Percentiles rank a stretch among this genome's conserved stretches.
Conservation (phyloP, 768 basidiomycete species). For the Boletus barrowsii region DNA sequence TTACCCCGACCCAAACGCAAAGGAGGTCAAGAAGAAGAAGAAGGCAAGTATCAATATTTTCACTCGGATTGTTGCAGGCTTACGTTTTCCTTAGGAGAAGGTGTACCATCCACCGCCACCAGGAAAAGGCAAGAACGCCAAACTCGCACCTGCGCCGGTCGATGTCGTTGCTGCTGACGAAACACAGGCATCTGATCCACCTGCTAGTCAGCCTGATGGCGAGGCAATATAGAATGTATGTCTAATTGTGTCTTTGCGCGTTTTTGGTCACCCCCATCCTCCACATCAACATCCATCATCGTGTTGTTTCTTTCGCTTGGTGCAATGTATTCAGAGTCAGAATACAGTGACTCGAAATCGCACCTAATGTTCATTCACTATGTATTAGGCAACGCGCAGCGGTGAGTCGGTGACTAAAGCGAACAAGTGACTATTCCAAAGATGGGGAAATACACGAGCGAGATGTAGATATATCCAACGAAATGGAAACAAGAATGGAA, state of each 20-base stretch:
- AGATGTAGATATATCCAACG: too few relatives aligned
- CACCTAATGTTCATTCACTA: not conserved
- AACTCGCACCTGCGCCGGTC: constrained; percentile 1
- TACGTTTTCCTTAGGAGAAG: constrained; percentile 50
- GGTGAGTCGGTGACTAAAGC: too few relatives aligned
- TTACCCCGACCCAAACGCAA: constrained; percentile 76
- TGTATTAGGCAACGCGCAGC: too few relatives aligned
- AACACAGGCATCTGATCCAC: not conserved
- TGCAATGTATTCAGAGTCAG: constrained; percentile 11
- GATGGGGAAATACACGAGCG: too few relatives aligned
- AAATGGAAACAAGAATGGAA: too few relatives aligned
- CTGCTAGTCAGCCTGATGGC: constrained; percentile 3
- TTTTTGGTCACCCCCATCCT: not conserved
- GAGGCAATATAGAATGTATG: not conserved
- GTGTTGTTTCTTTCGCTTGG: not conserved
- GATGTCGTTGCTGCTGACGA: constrained; percentile 6
- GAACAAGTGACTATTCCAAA: too few relatives aligned
- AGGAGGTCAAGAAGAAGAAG: constrained; percentile 57
- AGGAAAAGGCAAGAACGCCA: constrained; percentile 63
- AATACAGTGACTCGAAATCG: constrained; percentile 6
- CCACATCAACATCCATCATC: too few relatives aligned
- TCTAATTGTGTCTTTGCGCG: not conserved
- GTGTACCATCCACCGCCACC: constrained; percentile 83
- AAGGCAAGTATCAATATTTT: constrained; percentile 33
- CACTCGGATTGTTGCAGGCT: not conserved